These are phyloP conservation scores for Colletotrichum sp. DNA, from an alignment of 2,329 filamentous ascomycete species.

Conservation along the genomic window DNA sequence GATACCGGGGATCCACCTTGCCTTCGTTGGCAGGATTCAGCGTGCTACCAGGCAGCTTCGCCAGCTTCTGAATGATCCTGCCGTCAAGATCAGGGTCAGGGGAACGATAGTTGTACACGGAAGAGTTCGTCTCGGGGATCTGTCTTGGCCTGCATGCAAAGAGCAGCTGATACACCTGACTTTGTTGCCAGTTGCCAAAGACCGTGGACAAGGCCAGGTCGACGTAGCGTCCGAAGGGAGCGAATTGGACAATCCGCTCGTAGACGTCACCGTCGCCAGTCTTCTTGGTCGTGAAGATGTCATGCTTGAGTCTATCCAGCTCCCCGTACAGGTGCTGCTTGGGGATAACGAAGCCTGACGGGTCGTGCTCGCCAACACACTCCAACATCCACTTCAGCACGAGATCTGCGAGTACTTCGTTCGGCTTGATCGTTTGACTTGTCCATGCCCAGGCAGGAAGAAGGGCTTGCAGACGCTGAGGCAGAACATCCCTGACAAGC, in stretches of 20 bases:
- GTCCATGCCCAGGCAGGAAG: slow-evolving; percentile 30
- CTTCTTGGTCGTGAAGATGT: neutral
- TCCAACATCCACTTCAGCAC: slow-evolving; percentile 26
- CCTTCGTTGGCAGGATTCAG: neutral
- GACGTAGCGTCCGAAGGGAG: neutral
- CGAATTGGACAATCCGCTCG: neutral
- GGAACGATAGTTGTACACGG: slow-evolving; percentile 7
- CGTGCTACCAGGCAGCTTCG: neutral
- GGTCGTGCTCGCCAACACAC: slow-evolving; percentile 11
- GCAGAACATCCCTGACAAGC: slow-evolving; percentile 15
- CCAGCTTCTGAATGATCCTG: slow-evolving; percentile 1
- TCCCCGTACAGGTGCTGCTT: neutral
- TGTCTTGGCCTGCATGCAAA: neutral
- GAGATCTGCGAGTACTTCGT: slow-evolving; percentile 25
- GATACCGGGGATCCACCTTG: neutral
- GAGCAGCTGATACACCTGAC: slow-evolving; percentile 1
- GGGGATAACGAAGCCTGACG: slow-evolving; percentile 12
- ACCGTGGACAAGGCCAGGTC: neutral
- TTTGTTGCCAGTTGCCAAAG: neutral
- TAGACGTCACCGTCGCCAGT: slow-evolving; percentile 9
- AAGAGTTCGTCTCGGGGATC: neutral
- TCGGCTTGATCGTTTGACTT: slow-evolving; percentile 24
- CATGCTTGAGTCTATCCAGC: neutral
- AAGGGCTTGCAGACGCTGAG: slow-evolving; percentile 25
- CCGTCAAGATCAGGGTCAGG: slow-evolving; percentile 6